These are phyloP conservation scores for Zanthoxylum bungeanum DNA, from an alignment of 345 rosid species.

Conservation along the genomic window DNA sequence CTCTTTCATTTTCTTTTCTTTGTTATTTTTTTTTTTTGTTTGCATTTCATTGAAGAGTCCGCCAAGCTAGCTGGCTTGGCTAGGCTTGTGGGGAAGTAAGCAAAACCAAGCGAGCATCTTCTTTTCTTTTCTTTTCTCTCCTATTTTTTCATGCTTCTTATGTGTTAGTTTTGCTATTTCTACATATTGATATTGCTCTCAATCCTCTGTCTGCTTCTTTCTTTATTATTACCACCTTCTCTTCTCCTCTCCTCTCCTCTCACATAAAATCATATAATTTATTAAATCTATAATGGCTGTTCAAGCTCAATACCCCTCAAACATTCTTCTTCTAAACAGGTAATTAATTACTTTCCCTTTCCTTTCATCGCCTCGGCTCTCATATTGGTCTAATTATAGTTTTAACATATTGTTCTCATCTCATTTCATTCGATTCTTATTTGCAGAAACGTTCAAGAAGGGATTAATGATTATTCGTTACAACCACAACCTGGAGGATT, in stretches of 20 bases:
- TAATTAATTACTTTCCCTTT: constrained; percentile 22
- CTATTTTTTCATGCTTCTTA: constrained; percentile 36
- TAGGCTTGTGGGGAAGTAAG: constrained; percentile 11
- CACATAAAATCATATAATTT: too few species aligned
- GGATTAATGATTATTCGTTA: constrained; percentile 49
- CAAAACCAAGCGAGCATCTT: constrained; percentile 32
- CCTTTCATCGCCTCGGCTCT: neutral
- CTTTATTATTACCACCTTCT: neutral
- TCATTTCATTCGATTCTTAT: neutral
- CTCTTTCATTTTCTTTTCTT: neutral
- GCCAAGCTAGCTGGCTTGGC: constrained; percentile 30
- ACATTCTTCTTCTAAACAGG: constrained; percentile 75
- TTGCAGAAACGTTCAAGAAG: constrained; percentile 69
- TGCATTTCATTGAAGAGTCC: constrained; percentile 44
- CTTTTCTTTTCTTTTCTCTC: constrained; percentile 16
- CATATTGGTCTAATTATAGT: neutral
- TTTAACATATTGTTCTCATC: neutral
- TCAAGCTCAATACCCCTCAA: constrained; percentile 87
- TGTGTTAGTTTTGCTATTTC: constrained; percentile 38
- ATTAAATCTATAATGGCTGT: constrained; percentile 66
- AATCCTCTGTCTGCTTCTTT: too few species aligned
- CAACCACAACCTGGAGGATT: constrained; percentile 49
- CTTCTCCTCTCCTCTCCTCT: constrained; percentile 5
- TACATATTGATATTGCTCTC: too few species aligned
- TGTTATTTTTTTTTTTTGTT: too few species aligned